Conservation (phyloP, 148 eudicot species). For the Cornus controversa region DNA sequence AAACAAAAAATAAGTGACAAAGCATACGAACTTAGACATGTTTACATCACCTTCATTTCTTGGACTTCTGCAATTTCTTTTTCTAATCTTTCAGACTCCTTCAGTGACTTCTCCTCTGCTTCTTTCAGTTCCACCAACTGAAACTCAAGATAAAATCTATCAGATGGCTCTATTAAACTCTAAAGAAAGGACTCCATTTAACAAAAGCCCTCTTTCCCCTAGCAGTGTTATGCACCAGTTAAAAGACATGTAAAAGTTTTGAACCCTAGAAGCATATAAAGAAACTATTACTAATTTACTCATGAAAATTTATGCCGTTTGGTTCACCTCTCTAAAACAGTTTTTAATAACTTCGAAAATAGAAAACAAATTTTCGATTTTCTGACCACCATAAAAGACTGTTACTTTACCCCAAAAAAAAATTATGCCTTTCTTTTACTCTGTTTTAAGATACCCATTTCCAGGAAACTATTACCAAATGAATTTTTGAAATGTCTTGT, state of each 20-base stretch:
- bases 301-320: not conserved
- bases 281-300: not conserved
- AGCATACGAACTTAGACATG: not conserved
- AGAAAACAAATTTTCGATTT: no score
- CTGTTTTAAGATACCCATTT: no score
- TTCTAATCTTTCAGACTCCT: slow-evolving; percentile 89
- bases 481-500: not conserved
- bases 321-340: no score
- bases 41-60: slow-evolving; percentile 79
- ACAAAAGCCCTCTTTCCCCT: no score
- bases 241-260: not conserved
- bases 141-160: slow-evolving; percentile 10
- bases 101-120: slow-evolving; percentile 70
- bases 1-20: not conserved
- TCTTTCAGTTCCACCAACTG: slow-evolving; percentile 93
- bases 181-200: no score
- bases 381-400: no score
- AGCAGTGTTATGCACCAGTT: not conserved
- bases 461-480: no score
- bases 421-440: not conserved
- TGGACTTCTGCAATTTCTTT: slow-evolving; percentile 90
- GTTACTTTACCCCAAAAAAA: no score
- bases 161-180: not conserved
- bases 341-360: no score
- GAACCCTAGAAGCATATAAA: not conserved